Conservation (phyloP, 108 stramenopile genomes). For the Mayamaea pseudoterrestris region DNA sequence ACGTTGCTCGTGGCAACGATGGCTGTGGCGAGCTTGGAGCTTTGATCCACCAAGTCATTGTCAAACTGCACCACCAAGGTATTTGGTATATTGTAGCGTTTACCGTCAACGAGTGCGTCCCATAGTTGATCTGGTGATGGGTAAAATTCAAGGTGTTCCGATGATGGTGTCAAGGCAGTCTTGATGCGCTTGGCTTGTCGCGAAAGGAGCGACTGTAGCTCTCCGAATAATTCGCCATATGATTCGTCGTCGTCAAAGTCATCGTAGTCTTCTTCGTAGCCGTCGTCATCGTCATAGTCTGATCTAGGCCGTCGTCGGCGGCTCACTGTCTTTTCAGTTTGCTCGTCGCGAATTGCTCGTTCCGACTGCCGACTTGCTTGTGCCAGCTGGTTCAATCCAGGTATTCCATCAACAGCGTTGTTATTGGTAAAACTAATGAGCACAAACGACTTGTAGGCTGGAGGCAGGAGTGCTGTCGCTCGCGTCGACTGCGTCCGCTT, state of each 20-base stretch:
- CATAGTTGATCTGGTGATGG: conserved; percentile 68
- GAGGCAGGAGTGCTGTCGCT: no score
- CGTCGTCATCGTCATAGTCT: conserved; percentile 14
- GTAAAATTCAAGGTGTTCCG: conserved; percentile 53
- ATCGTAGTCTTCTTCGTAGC: conserved; percentile 9
- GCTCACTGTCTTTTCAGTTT: not conserved
- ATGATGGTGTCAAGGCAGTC: conserved; percentile 45
- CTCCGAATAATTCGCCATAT: conserved; percentile 51
- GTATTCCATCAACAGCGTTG: conserved; percentile 35
- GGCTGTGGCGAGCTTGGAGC: conserved; percentile 43
- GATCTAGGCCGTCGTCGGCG: not conserved
- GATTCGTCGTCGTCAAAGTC: conserved; percentile 45
- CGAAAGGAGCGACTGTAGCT: conserved; percentile 23
- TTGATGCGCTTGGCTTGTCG: conserved; percentile 30
- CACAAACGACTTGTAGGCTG: conserved; percentile 22
- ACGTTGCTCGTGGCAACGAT: conserved; percentile 29
- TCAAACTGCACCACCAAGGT: conserved; percentile 80
- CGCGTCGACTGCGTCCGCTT: not conserved
- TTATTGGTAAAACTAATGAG: conserved; percentile 51
- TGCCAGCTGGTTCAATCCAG: conserved; percentile 24
- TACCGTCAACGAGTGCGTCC: conserved; percentile 33
- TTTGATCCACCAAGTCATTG: conserved; percentile 68
- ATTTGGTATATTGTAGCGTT: conserved; percentile 31
- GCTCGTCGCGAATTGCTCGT: conserved; percentile 3
- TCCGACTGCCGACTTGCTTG: conserved; percentile 15